A percentile compares a stretch with the other conserved stretches of the same genome.
Evolutionary conservation across 148 eudicot genomes (phyloP).

Genomic region (Rhododendron ovatum): DNA sequence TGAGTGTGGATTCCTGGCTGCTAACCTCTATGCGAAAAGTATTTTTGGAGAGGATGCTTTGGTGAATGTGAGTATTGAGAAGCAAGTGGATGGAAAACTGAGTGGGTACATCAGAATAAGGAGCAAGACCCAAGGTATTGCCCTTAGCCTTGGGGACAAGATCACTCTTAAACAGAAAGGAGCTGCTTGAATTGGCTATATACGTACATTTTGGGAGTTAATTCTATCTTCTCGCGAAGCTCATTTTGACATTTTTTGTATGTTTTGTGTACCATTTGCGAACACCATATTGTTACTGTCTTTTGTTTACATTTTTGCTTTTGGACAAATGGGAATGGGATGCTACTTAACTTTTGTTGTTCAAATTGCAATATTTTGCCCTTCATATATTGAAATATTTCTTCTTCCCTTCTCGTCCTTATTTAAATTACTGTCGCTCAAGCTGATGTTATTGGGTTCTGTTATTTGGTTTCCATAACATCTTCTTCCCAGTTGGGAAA

Average conservation of each 20-base stretch:
- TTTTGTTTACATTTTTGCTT: not conserved
- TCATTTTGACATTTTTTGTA: not conserved
- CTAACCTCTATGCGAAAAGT: constrained; percentile 91
- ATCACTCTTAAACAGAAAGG: constrained; percentile 92
- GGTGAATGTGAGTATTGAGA: constrained; percentile 85
- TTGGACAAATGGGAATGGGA: not conserved
- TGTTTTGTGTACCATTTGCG: not conserved
- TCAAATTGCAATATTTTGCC: not conserved
- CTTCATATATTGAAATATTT: not conserved
- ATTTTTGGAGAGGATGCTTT: constrained; percentile 93
- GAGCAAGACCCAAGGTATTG: constrained; percentile 93
- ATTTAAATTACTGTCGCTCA: not conserved
- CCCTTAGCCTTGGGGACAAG: constrained; percentile 94
- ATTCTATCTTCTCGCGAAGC: not conserved
- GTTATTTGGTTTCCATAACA: not conserved
- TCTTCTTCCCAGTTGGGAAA: not conserved
- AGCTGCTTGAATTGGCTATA: constrained; percentile 28
- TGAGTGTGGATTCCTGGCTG: constrained; percentile 89
- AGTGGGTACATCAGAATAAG: constrained; percentile 93
- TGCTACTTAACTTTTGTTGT: not conserved
- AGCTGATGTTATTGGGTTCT: not conserved
- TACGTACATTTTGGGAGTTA: constrained; percentile 1
- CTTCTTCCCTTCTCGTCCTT: not conserved
- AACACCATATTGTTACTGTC: not conserved
- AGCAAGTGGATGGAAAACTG: constrained; percentile 77